These are phyloP conservation scores for Boletus edulis DNA, from an alignment of 768 basidiomycete genomes.

Conservation along the genomic window DNA sequence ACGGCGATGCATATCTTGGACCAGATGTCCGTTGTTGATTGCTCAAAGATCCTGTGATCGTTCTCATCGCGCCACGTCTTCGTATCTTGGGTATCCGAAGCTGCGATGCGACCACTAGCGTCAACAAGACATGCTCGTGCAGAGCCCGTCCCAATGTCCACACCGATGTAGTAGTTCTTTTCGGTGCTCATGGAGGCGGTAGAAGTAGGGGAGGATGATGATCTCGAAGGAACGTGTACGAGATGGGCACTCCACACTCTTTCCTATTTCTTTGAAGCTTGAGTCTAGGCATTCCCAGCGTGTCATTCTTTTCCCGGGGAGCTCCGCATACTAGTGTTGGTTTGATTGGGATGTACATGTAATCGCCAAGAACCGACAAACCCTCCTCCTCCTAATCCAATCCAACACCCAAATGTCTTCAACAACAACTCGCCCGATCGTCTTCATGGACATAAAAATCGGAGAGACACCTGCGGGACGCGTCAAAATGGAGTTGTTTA, in stretches of 20 bases:
- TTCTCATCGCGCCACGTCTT: constrained; percentile 78
- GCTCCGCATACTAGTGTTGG: not conserved
- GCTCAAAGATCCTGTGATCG: constrained; percentile 95
- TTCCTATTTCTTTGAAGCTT: not conserved
- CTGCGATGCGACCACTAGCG: constrained; percentile 62
- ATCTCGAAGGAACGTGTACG: not conserved
- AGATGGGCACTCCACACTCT: constrained; percentile 11
- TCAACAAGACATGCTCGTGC: constrained; percentile 83
- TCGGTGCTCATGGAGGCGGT: constrained; percentile 33
- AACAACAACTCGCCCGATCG: constrained; percentile 69
- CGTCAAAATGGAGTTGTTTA: constrained; percentile 97
- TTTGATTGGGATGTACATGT: not conserved
- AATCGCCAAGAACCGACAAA: not conserved
- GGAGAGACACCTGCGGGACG: constrained; percentile 95
- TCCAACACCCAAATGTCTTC: constrained; percentile 37
- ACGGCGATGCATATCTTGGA: constrained; percentile 58
- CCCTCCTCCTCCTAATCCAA: no score
- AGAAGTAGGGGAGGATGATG: not conserved
- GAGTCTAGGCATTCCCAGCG: not conserved
- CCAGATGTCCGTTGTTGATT: constrained; percentile 92
- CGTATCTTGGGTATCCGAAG: constrained; percentile 80
- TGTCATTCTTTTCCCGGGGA: constrained; percentile 2
- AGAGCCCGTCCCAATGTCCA: constrained; percentile 93
- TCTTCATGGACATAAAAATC: constrained; percentile 96
- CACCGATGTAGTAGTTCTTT: constrained; percentile 59